These are phyloP conservation scores for Adiantum capillusveneris DNA, from an alignment of 75 land plant species.

Conservation along the genomic window DNA sequence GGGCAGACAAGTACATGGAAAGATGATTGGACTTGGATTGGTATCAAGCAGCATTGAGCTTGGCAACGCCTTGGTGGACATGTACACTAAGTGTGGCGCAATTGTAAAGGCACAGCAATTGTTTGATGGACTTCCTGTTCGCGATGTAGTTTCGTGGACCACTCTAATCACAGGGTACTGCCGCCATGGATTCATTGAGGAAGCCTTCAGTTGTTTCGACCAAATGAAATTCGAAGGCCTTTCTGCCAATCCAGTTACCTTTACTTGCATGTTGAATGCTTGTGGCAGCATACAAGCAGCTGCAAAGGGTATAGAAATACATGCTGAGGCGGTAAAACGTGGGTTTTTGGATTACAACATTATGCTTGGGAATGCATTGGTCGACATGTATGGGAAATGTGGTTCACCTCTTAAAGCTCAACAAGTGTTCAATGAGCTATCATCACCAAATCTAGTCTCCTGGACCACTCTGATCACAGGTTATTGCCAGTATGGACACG, in stretches of 20 bases:
- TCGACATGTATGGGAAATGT: conserved; percentile 60
- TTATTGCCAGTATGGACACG: too few relatives aligned
- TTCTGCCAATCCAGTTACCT: conserved; percentile 33
- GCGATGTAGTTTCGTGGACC: conserved; percentile 36
- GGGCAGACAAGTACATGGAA: too few relatives aligned
- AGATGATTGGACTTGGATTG: too few relatives aligned
- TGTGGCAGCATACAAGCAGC: conserved; percentile 37
- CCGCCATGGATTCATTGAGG: conserved; percentile 34
- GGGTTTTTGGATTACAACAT: conserved; percentile 15
- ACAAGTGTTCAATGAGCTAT: conserved; percentile 43
- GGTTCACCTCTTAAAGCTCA: conserved; percentile 39
- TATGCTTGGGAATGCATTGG: conserved; percentile 55
- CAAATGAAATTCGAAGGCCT: conserved; percentile 26
- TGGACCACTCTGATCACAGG: too few relatives aligned
- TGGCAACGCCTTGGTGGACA: too few relatives aligned
- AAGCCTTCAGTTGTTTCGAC: conserved; percentile 42
- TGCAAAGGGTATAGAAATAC: conserved; percentile 40
- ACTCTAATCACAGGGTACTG: conserved; percentile 33
- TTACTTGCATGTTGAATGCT: conserved; percentile 45
- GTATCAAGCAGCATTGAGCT: too few relatives aligned
- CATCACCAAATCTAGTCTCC: conserved; percentile 8
- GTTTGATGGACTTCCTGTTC: conserved; percentile 38
- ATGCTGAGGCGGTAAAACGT: conserved; percentile 27
- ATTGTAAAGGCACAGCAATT: conserved; percentile 7
- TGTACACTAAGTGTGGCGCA: too few relatives aligned